Conservation (phyloP, 73 alveolate genomes). For the Paramecium octaurelia region DNA sequence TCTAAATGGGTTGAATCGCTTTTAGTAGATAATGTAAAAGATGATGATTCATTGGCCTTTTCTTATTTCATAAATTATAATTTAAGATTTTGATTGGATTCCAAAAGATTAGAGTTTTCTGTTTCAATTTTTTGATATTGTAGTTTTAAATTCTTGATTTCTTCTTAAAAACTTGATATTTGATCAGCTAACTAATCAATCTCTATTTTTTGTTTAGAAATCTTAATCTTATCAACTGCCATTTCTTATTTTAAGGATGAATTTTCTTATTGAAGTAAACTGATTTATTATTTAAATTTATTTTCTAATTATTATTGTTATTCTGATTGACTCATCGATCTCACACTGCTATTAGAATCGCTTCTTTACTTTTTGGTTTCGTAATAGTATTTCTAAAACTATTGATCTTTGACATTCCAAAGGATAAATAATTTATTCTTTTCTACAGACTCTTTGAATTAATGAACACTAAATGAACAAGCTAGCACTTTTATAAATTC, state of each 20-base stretch:
- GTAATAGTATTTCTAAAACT: not conserved
- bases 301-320: not conserved
- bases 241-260: not conserved
- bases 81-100: conserved; percentile 3
- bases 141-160: not conserved
- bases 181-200: not conserved
- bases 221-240: not conserved
- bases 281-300: not conserved
- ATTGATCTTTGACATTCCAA: not conserved
- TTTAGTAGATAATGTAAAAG: not conserved
- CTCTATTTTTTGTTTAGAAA: not conserved
- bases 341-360: not conserved
- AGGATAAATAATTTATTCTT: not conserved
- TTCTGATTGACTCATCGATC: not conserved
- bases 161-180: not conserved
- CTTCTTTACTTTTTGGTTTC: conserved; percentile 2
- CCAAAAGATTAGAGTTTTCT: not conserved
- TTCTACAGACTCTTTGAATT: not conserved
- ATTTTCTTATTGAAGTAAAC: not conserved
- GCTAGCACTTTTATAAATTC: not conserved
- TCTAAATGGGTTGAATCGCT: conserved; percentile 1
- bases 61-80: not conserved
- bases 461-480: not conserved
- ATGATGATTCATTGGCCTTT: not conserved
- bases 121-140: not conserved